Evolutionary conservation across 192 early-diverging fungal genomes (phyloP).

Genomic region (Coemansia sp.): DNA sequence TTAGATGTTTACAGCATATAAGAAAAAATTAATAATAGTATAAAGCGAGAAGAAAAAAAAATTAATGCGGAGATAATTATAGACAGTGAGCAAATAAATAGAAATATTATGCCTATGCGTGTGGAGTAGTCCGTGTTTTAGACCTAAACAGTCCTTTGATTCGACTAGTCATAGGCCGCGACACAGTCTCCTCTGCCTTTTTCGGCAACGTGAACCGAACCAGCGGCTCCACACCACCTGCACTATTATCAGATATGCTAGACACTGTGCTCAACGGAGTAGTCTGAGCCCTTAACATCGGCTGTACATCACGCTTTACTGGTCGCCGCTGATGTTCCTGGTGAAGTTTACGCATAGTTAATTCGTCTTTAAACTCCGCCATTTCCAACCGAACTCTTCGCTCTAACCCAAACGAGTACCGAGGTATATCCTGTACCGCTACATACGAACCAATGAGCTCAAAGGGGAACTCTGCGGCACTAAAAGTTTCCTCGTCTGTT

Average conservation of each 20-base stretch:
- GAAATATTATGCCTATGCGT: constrained; percentile 7
- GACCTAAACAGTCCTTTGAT: constrained; percentile 46
- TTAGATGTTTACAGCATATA: constrained; percentile 9
- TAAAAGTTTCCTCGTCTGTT: constrained; percentile 38
- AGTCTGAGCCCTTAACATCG: constrained; percentile 25
- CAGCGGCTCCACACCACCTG: constrained; percentile 19
- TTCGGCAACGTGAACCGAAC: constrained; percentile 20
- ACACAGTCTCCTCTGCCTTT: constrained; percentile 22
- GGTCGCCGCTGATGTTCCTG: constrained; percentile 47
- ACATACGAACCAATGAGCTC: constrained; percentile 43
- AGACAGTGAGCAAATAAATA: neutral
- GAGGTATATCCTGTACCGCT: constrained; percentile 46
- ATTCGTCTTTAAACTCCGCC: constrained; percentile 33
- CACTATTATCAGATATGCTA: neutral
- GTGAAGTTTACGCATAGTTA: constrained; percentile 40
- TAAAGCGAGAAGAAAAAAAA: neutral
- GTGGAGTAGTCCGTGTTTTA: constrained; percentile 30
- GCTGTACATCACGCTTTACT: neutral
- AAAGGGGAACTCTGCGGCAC: constrained; percentile 48
- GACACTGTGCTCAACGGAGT: constrained; percentile 16
- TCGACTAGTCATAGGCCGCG: constrained; percentile 32
- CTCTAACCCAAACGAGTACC: constrained; percentile 45
- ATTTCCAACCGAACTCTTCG: constrained; percentile 40
- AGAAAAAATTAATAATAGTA: neutral
- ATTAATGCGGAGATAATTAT: neutral